phyloP scores from a whole-genome alignment of 2,329 filamentous ascomycete species.

The Aspergillus texensis region DNA sequence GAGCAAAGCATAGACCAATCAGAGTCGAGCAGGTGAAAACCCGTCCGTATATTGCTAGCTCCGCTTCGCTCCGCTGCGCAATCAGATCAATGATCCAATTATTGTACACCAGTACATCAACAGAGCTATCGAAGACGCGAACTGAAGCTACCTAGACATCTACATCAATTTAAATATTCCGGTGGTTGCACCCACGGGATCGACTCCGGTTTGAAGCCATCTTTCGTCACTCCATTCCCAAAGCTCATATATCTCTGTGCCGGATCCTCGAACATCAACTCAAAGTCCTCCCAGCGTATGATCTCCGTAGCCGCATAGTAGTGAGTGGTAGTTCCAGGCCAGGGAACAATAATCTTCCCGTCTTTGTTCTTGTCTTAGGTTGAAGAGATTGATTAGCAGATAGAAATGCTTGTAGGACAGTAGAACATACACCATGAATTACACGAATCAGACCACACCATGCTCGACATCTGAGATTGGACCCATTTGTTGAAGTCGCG shows the following conservation, averaged over 20 bases:
- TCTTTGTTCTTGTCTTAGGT: background rate
- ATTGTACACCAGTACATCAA: background rate
- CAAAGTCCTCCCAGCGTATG: background rate
- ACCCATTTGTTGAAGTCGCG: background rate
- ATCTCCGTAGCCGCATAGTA: background rate
- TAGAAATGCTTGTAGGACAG: fast-evolving
- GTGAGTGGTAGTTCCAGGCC: background rate
- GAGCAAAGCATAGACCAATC: too few relatives aligned
- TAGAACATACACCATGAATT: background rate
- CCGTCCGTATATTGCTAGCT: too few relatives aligned
- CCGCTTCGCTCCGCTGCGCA: too few relatives aligned
- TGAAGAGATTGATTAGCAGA: background rate
- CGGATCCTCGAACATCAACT: background rate
- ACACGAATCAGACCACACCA: background rate
- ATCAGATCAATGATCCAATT: too few relatives aligned
- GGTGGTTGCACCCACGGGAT: background rate
- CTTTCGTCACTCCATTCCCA: background rate
- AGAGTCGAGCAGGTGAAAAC: too few relatives aligned
- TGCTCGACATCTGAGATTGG: background rate
- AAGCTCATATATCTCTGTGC: background rate
- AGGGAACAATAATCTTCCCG: background rate
- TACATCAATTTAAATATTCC: background rate
- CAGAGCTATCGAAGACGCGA: background rate
- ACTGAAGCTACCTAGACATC: background rate
- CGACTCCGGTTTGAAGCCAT: background rate